These are phyloP conservation scores for Pseudozyma flocculosa DNA, from an alignment of 1,284 basidiomycete species.

Conservation along the genomic window DNA sequence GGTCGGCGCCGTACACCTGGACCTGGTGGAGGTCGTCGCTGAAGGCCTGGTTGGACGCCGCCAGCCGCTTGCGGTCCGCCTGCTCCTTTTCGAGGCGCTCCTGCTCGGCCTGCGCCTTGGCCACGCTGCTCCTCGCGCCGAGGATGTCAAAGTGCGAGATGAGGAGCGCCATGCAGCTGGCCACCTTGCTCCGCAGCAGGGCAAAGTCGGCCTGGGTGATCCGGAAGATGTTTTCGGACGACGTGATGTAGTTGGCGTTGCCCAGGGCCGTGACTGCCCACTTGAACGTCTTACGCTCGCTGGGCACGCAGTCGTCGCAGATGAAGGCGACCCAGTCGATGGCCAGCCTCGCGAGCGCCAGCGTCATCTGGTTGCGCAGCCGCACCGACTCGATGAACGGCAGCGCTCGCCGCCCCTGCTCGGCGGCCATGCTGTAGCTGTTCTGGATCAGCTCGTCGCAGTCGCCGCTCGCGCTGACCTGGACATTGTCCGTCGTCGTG, in stretches of 20 bases:
- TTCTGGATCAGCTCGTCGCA: slow-evolving; percentile 79
- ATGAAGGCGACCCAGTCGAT: slow-evolving; percentile 90
- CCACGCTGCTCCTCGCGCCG: slow-evolving; percentile 52
- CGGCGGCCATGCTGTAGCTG: slow-evolving; percentile 94
- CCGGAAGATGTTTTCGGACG: slow-evolving; percentile 79
- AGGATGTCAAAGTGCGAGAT: slow-evolving; percentile 96
- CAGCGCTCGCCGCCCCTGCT: slow-evolving; percentile 62
- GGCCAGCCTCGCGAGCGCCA: slow-evolving; percentile 46
- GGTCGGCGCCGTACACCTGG: not conserved
- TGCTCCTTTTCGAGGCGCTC: slow-evolving; percentile 47
- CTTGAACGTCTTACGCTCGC: slow-evolving; percentile 93
- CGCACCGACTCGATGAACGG: slow-evolving; percentile 54
- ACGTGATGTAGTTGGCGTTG: slow-evolving; percentile 86
- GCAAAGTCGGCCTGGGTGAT: slow-evolving; percentile 77
- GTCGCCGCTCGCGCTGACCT: slow-evolving; percentile 12
- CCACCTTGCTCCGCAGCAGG: slow-evolving; percentile 85
- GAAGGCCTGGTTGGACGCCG: slow-evolving; percentile 9
- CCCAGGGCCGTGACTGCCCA: slow-evolving; percentile 97
- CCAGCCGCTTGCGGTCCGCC: slow-evolving; percentile 38
- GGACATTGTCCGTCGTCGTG: slow-evolving; percentile 8
- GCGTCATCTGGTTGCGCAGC: slow-evolving; percentile 47
- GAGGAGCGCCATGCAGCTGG: slow-evolving; percentile 91
- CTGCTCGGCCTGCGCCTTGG: slow-evolving; percentile 51
- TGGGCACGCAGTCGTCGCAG: slow-evolving; percentile 94
- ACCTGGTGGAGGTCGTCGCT: slow-evolving; percentile 16